Conservation (phyloP, 441 rosid species). For the Manihot esculenta region DNA sequence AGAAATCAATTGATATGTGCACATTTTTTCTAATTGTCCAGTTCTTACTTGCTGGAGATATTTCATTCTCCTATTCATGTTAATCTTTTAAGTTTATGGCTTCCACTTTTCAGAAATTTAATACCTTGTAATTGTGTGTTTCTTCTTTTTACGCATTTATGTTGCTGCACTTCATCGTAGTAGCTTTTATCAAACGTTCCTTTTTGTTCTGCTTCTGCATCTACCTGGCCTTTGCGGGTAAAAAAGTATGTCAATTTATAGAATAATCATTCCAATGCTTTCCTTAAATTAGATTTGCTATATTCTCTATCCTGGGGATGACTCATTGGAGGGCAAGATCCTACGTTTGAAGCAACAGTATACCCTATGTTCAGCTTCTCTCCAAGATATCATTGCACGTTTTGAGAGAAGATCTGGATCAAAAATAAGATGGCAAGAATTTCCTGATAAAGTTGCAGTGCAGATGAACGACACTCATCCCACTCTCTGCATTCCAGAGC, state of each 20-base stretch:
- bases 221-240: neutral
- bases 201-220: neutral
- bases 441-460: conserved; percentile 88
- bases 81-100: too few species aligned
- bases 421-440: conserved; percentile 67
- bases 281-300: conserved; percentile 61
- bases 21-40: neutral
- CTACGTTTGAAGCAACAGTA: conserved; percentile 97
- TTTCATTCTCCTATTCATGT: neutral
- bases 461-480: conserved; percentile 90
- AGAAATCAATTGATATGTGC: too few species aligned
- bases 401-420: conserved; percentile 83
- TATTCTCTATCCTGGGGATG: conserved; percentile 95
- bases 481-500: conserved; percentile 53
- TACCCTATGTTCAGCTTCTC: conserved; percentile 93
- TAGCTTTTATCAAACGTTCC: too few species aligned
- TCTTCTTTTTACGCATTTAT: too few species aligned
- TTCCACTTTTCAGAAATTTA: neutral
- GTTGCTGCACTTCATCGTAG: too few species aligned
- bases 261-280: conserved; percentile 8
- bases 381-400: conserved; percentile 81
- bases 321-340: conserved; percentile 76
- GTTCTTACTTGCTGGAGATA: neutral
- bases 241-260: neutral
- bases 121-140: neutral